These are phyloP conservation scores for Pythium pyrilobum DNA, from an alignment of 352 stramenopile genomes.

Conservation along the genomic window DNA sequence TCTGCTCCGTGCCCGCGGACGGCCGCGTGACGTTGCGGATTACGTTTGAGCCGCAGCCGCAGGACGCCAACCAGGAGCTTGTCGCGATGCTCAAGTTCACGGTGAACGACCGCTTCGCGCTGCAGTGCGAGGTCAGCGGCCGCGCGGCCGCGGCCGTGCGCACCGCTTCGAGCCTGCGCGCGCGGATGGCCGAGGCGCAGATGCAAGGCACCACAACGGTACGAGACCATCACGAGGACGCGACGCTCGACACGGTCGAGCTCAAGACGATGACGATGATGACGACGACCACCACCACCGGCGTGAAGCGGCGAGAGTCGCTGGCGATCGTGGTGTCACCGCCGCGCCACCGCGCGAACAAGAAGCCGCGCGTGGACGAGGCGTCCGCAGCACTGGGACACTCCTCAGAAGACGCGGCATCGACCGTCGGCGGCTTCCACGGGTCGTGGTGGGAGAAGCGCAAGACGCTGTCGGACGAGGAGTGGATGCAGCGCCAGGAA, in stretches of 20 bases:
- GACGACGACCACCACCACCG: not conserved
- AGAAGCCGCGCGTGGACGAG: conserved; percentile 10
- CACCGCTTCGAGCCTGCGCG: conserved; percentile 1
- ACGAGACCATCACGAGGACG: too few relatives aligned
- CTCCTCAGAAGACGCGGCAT: too few relatives aligned
- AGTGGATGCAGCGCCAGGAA: conserved; percentile 80
- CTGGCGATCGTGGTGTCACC: conserved; percentile 12
- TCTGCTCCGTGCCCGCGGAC: conserved; percentile 60
- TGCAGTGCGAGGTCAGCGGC: conserved; percentile 47
- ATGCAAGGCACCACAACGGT: not conserved
- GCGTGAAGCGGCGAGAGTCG: conserved; percentile 12
- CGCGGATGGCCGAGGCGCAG: conserved; percentile 5
- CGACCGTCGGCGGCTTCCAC: conserved; percentile 9
- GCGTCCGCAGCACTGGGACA: not conserved
- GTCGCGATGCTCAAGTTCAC: conserved; percentile 47
- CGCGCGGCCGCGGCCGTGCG: not conserved
- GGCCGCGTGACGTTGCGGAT: conserved; percentile 50
- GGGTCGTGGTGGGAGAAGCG: conserved; percentile 76
- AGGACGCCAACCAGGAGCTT: conserved; percentile 38
- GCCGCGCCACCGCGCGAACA: conserved; percentile 12
- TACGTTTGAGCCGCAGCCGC: conserved; percentile 46
- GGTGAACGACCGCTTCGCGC: conserved; percentile 52
- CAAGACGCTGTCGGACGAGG: conserved; percentile 60
- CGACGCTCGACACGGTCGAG: not conserved
- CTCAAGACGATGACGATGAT: too few relatives aligned